Conservation (phyloP, 768 basidiomycete species). For the Favolaschia claudopus region DNA sequence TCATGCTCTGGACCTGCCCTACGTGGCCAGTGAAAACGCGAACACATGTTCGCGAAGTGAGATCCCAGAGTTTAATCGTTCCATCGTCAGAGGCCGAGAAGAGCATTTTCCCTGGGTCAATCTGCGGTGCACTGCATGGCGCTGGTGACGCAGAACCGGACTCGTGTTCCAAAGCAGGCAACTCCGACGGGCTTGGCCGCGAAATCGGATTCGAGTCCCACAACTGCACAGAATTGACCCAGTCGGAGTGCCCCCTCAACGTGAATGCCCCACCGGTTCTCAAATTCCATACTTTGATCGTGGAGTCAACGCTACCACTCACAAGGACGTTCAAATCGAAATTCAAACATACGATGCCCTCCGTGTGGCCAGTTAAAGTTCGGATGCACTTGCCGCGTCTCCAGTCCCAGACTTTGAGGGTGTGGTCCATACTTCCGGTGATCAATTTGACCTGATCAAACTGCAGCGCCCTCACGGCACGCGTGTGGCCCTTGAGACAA, state of each 20-base stretch:
- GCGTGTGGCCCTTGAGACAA: constrained; percentile 87
- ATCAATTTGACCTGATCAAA: constrained; percentile 96
- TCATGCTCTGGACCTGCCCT: constrained; percentile 93
- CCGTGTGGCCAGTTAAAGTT: constrained; percentile 89
- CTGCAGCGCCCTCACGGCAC: constrained; percentile 91
- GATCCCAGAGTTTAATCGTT: constrained; percentile 93
- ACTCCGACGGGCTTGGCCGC: constrained; percentile 32
- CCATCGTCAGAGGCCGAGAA: constrained; percentile 98
- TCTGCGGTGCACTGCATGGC: constrained; percentile 49
- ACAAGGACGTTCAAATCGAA: constrained; percentile 93
- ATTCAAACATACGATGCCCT: constrained; percentile 89
- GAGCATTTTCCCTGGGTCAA: constrained; percentile 90
- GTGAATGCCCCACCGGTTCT: constrained; percentile 92
- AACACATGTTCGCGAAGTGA: constrained; percentile 79
- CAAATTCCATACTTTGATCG: constrained; percentile 95
- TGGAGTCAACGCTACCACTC: constrained; percentile 93
- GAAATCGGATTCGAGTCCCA: constrained; percentile 74
- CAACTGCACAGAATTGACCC: constrained; percentile 94
- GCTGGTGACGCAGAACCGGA: constrained; percentile 35
- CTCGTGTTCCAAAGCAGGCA: constrained; percentile 46
- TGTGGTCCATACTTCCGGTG: constrained; percentile 96
- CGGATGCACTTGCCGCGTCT: constrained; percentile 86
- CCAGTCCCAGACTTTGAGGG: constrained; percentile 97
- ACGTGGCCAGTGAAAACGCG: constrained; percentile 89
- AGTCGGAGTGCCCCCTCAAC: constrained; percentile 90